These are phyloP conservation scores for Telopea speciosissima DNA, from an alignment of 177 flowering plant species.

Conservation along the genomic window DNA sequence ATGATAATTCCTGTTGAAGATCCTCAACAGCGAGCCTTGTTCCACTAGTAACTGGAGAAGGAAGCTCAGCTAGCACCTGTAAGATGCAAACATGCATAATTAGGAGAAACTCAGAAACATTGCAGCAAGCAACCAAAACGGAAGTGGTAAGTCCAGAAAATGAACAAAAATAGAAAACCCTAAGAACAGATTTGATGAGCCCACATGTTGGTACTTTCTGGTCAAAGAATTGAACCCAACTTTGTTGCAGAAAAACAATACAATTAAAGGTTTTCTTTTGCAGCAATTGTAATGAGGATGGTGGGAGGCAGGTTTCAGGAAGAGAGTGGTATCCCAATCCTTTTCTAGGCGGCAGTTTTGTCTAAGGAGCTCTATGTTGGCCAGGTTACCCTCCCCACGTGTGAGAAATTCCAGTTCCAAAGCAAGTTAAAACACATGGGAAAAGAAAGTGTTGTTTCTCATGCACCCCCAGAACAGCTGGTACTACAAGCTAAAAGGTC, in stretches of 20 bases:
- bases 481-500: not conserved
- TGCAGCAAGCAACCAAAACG: not conserved
- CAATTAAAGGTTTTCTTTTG: too few relatives aligned
- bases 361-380: not conserved
- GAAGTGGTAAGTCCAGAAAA: not conserved
- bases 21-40: slow-evolving; percentile 75
- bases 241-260: too few relatives aligned
- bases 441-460: not conserved
- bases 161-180: too few relatives aligned
- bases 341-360: not conserved
- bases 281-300: not conserved
- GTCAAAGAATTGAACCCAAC: not conserved
- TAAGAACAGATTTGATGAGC: not conserved
- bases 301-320: not conserved
- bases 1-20: slow-evolving; percentile 76
- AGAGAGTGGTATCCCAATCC: not conserved
- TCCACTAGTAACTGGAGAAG: slow-evolving; percentile 73
- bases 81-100: slow-evolving; percentile 4
- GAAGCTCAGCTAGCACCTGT: slow-evolving; percentile 78
- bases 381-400: too few relatives aligned
- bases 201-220: not conserved
- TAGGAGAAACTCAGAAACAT: slow-evolving; percentile 3
- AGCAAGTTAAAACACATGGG: not conserved
- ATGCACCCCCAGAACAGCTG: not conserved
- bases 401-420: not conserved